Conservation (phyloP, 768 basidiomycete species). For the Tulasnella calospora region DNA sequence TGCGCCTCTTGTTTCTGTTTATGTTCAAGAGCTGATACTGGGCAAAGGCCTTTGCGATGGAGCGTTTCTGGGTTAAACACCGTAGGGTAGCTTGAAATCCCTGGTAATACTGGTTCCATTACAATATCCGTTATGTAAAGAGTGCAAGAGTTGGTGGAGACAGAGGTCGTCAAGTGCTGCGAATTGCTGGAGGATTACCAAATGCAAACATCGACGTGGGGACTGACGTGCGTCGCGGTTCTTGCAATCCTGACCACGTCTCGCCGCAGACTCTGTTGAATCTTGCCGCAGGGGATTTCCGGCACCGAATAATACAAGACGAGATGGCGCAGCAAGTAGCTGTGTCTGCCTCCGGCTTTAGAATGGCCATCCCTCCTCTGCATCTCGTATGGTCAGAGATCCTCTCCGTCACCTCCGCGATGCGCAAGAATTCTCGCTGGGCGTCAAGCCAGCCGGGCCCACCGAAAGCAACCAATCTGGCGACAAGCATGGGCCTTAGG, state of each 20-base stretch:
- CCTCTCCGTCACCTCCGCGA: constrained; percentile 81
- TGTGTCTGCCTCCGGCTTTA: constrained; percentile 20
- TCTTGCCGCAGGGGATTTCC: neutral
- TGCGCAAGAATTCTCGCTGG: constrained; percentile 99
- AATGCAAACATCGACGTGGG: neutral
- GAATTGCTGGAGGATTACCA: neutral
- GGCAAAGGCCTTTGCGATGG: constrained; percentile 66
- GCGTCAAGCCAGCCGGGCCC: constrained; percentile 59
- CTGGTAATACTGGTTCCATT: neutral
- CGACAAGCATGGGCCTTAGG: constrained; percentile 68
- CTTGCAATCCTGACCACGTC: constrained; percentile 5
- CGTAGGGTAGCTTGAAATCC: constrained; percentile 34
- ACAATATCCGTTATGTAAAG: neutral
- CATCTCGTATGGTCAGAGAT: constrained; percentile 89
- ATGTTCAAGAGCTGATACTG: constrained; percentile 52
- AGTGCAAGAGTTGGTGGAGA: neutral
- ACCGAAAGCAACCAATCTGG: constrained; percentile 59
- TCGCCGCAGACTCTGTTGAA: constrained; percentile 5
- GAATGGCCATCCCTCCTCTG: constrained; percentile 48
- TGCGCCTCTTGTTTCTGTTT: constrained; percentile 34
- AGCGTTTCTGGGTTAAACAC: constrained; percentile 60
- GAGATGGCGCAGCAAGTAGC: constrained; percentile 3
- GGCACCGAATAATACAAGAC: neutral
- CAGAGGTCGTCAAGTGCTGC: neutral
- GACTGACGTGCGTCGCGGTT: constrained; percentile 4